Percentiles rank a stretch among this genome's conserved stretches.
Evolutionary conservation across 1,284 basidiomycete species (phyloP).

Genomic region (Tranzscheliella williamsii): DNA sequence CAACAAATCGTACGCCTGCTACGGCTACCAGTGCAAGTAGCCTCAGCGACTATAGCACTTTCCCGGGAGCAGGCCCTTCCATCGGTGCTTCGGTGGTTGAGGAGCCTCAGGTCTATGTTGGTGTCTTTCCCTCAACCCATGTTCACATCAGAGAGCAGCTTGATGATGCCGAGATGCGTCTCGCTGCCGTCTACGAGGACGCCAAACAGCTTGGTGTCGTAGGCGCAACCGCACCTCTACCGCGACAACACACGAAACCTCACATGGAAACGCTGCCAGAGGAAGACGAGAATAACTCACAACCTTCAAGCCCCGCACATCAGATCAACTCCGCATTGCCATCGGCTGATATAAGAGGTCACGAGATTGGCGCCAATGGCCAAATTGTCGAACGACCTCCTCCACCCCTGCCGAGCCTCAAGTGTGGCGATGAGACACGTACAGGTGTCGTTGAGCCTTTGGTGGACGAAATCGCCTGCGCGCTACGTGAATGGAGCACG

Average conservation of each 20-base stretch:
- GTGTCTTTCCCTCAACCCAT: conserved; percentile 90
- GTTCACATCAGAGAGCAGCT: conserved; percentile 86
- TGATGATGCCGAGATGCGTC: conserved; percentile 82
- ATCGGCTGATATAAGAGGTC: conserved; percentile 5
- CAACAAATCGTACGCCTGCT: conserved; percentile 56
- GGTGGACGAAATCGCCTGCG: conserved; percentile 95
- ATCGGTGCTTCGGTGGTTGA: conserved; percentile 44
- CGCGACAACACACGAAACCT: conserved; percentile 6
- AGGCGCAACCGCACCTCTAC: conserved; percentile 35
- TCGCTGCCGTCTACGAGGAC: conserved; percentile 69
- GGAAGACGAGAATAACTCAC: conserved; percentile 33
- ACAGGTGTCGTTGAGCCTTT: conserved; percentile 72
- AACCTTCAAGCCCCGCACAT: conserved; percentile 32
- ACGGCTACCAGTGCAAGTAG: conserved; percentile 61
- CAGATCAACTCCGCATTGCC: conserved; percentile 1
- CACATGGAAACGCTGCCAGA: conserved; percentile 44
- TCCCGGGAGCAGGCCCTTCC: conserved; percentile 9
- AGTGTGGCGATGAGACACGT: conserved; percentile 62
- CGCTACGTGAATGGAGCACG: conserved; percentile 90
- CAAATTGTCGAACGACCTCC: conserved; percentile 65
- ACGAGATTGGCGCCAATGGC: conserved; percentile 30
- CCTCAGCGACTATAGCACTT: conserved; percentile 45
- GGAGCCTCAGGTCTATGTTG: conserved; percentile 82
- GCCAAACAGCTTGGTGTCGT: conserved; percentile 46
- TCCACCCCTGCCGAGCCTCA: conserved; percentile 88